phyloP scores from a whole-genome alignment of 768 basidiomycete species.

The Pleurotus citrinopileatus region DNA sequence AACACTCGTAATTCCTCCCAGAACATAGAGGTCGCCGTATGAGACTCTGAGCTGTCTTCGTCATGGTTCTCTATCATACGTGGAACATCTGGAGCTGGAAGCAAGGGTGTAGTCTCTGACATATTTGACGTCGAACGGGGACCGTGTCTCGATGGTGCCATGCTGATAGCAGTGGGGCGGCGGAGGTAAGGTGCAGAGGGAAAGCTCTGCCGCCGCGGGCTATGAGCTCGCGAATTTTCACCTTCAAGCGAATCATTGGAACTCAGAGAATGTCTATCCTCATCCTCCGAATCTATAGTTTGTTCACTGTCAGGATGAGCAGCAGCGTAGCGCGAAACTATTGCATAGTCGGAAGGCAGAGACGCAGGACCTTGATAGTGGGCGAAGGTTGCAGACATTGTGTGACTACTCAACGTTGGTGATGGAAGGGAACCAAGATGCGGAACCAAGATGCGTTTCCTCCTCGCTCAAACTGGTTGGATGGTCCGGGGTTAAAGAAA shows the following conservation, averaged over 20 bases:
- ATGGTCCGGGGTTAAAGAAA: not conserved
- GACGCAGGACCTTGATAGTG: slow-evolving; percentile 58
- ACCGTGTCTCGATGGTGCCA: slow-evolving; percentile 18
- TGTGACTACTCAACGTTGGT: not conserved
- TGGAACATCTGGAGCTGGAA: slow-evolving; percentile 47
- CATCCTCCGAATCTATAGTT: slow-evolving; percentile 16
- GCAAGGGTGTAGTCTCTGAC: slow-evolving; percentile 58
- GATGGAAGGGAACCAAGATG: slow-evolving; percentile 1
- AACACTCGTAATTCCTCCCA: slow-evolving; percentile 62
- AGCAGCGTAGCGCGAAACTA: slow-evolving; percentile 50
- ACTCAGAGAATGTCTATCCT: slow-evolving; percentile 13
- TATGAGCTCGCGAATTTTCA: slow-evolving; percentile 3
- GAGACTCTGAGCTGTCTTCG: slow-evolving; percentile 26
- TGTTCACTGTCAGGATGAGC: slow-evolving; percentile 16
- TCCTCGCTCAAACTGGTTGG: not conserved
- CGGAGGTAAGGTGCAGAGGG: slow-evolving; percentile 26
- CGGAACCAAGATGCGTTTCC: not conserved
- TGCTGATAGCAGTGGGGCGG: slow-evolving; percentile 35
- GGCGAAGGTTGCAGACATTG: slow-evolving; percentile 48
- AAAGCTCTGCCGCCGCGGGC: slow-evolving; percentile 21
- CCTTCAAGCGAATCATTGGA: slow-evolving; percentile 14
- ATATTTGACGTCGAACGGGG: slow-evolving; percentile 10
- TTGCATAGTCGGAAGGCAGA: slow-evolving; percentile 63
- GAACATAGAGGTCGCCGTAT: slow-evolving; percentile 33
- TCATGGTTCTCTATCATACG: slow-evolving; percentile 54